Base-by-base conservation (phyloP, 805 yeast genomes). In the Saccharomycopsis schoenii region DNA sequence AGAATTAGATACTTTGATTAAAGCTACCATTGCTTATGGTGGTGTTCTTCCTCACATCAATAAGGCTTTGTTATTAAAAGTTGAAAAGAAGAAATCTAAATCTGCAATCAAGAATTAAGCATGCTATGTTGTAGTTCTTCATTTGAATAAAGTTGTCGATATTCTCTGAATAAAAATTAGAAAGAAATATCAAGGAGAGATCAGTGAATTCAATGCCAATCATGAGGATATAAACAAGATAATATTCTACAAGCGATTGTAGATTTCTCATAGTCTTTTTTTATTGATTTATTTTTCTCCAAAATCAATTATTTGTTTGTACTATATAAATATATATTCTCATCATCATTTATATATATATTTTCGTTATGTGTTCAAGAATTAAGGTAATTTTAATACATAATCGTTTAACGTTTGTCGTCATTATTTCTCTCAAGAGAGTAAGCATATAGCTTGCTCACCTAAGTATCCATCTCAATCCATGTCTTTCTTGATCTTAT, bases 31-130 rank as follows among this genome's bases (percentile, higher is more conserved):
- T 73, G 97, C 97, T 50, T 90, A 86, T 68, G 98, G 98, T 80
- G 98, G 98, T 85, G 98, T 93, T 60, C 80, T 93, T 74, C 98
- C 98, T 60, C 96, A 90, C 73, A 89, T 89, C 71, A 89, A 89
- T 77, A 85, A 86, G 74, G 90, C 89, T 61, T 78, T 88, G 69
- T 77, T 88, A 67, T 82, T 88, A 71, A 86, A 88, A 77, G 89
- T 85, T 59, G 92, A 86, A 72, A 82, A 83, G 76, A 77, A 78
- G 67, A 77, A 78, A 69, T 57, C 58, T n/a, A 52, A 34, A 25
- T 34, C 41, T 12, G 12, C 41, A 52, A 34, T 52, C 40, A 15
- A 29, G 25, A 52, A 34, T 52, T 52, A 17, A 52, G 29, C 15
- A 6, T 37, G 3, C 41, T 12, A 5, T 12, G 3, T 11, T 37